Evolutionary conservation across 2,329 filamentous ascomycete genomes (phyloP).

Genomic region (Hypoxylon sp.): DNA sequence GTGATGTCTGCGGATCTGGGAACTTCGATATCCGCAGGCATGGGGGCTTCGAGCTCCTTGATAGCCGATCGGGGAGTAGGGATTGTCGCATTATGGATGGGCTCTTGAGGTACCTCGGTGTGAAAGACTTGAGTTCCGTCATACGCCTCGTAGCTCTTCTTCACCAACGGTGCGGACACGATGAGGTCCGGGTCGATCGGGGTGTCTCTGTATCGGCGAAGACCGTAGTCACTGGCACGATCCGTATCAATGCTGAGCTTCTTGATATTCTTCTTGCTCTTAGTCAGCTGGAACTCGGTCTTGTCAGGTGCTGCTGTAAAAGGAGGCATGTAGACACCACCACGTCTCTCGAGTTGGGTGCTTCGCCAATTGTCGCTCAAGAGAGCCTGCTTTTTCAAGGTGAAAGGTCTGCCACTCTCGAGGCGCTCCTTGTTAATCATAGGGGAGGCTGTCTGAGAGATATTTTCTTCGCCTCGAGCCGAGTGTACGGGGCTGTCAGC

Average conservation of each 20-base stretch:
- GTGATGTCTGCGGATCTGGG: conserved; percentile 33
- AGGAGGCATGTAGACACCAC: conserved; percentile 8
- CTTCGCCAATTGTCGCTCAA: conserved; percentile 35
- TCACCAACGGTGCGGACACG: conserved; percentile 48
- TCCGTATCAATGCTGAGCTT: conserved; percentile 34
- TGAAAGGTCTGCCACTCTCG: background rate
- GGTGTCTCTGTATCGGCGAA: conserved; percentile 39
- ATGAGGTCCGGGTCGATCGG: conserved; percentile 46
- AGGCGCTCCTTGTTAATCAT: conserved; percentile 5
- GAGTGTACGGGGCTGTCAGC: background rate
- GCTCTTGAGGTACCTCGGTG: background rate
- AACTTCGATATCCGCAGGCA: conserved; percentile 29
- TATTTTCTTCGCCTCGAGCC: background rate
- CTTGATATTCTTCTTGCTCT: conserved; percentile 22
- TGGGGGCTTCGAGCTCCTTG: conserved; percentile 21
- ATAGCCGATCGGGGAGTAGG: background rate
- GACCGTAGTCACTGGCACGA: conserved; percentile 26
- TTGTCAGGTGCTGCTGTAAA: conserved; percentile 39
- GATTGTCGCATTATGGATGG: background rate
- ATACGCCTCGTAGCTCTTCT: conserved; percentile 39
- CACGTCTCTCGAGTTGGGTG: conserved; percentile 33
- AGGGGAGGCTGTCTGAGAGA: conserved; percentile 11
- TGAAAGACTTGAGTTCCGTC: conserved; percentile 23
- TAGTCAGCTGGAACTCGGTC: conserved; percentile 30
- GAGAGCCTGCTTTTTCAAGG: conserved; percentile 28